Percentiles rank a stretch among this genome's conserved stretches.
These are phyloP conservation scores for Ettlia oleoabundans DNA, from an alignment of 139 green algal genomes.

Conservation along the genomic window DNA sequence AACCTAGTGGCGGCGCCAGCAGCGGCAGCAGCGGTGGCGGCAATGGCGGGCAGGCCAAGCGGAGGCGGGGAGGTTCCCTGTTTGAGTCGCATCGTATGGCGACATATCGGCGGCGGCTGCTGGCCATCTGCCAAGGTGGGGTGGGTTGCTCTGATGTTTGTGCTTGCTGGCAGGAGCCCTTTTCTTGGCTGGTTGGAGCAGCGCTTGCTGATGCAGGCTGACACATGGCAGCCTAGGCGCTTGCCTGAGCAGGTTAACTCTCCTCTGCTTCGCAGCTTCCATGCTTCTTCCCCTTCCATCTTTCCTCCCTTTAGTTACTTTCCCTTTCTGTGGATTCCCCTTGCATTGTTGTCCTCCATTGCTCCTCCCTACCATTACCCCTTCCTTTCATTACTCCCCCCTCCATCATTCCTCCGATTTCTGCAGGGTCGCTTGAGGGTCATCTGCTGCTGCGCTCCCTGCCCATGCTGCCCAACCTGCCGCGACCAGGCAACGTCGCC, in stretches of 20 bases:
- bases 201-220: neutral
- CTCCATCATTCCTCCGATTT: neutral
- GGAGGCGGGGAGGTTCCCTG: neutral
- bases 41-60: neutral
- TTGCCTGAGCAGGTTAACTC: no score
- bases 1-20: neutral
- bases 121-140: slow-evolving; percentile 37
- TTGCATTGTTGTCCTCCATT: neutral
- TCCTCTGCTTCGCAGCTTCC: no score
- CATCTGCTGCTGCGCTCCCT: slow-evolving; percentile 20
- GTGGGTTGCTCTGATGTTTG: neutral
- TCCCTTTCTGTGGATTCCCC: neutral
- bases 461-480: slow-evolving; percentile 29
- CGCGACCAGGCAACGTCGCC: slow-evolving; percentile 16
- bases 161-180: neutral
- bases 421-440: slow-evolving; percentile 8
- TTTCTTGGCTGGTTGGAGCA: neutral
- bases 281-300: no score
- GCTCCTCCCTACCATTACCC: neutral
- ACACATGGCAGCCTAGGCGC: neutral
- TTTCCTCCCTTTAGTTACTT: no score
- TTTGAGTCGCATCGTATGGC: slow-evolving; percentile 43
- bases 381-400: neutral
- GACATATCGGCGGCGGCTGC: slow-evolving; percentile 30
- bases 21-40: neutral